Conservation (phyloP, 2,329 filamentous ascomycete species). For the Claviceps humidiphila region DNA sequence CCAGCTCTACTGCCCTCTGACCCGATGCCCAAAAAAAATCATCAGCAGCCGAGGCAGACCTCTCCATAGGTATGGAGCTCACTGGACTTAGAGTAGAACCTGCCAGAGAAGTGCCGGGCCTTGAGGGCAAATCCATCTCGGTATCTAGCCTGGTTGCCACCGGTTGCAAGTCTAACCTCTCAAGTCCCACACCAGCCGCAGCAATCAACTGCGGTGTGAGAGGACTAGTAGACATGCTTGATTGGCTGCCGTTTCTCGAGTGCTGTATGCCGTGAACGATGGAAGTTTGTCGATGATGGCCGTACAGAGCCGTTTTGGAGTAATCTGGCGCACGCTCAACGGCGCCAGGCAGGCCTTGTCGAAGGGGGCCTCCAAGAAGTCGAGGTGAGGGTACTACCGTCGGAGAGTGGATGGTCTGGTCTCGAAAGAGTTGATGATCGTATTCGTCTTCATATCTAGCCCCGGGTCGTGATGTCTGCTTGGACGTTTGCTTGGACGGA, state of each 20-base stretch:
- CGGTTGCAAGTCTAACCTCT: constrained; percentile 37
- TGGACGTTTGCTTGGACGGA: constrained; percentile 38
- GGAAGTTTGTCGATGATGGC: constrained; percentile 89
- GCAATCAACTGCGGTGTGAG: constrained; percentile 79
- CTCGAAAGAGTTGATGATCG: constrained; percentile 36
- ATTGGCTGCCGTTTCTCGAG: constrained; percentile 75
- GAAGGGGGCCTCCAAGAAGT: constrained; percentile 25
- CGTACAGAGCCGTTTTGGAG: constrained; percentile 49
- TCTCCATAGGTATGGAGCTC: constrained; percentile 24
- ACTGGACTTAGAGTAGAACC: constrained; percentile 18
- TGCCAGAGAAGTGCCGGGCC: constrained; percentile 36
- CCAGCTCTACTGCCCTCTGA: constrained; percentile 43
- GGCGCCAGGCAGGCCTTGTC: constrained; percentile 24
- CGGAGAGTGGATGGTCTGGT: constrained; percentile 32
- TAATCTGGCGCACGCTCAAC: constrained; percentile 41
- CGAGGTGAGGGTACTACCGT: constrained; percentile 4
- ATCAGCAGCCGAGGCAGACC: constrained; percentile 34
- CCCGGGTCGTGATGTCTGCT: constrained; percentile 37
- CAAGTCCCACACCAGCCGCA: constrained; percentile 45
- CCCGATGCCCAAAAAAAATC: constrained; percentile 27
- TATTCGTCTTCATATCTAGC: constrained; percentile 40
- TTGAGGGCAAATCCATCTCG: constrained; percentile 24
- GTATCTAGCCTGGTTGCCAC: constrained; percentile 31
- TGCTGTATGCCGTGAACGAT: constrained; percentile 96
- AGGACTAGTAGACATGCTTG: constrained; percentile 68